Evolutionary conservation across 2,329 filamentous ascomycete species (phyloP).

Genomic region (Arthroderma uncinatum): DNA sequence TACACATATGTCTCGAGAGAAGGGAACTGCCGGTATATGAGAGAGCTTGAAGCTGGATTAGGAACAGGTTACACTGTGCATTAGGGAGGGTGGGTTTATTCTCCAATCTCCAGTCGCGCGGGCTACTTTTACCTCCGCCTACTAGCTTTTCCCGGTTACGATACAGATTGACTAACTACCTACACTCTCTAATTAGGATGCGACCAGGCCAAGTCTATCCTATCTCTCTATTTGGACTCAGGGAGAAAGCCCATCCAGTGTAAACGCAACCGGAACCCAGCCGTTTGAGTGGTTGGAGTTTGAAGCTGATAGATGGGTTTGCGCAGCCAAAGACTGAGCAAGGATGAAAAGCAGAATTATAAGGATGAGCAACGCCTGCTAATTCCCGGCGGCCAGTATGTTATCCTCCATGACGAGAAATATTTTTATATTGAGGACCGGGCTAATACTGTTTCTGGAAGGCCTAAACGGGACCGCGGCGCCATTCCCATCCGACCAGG

Average conservation of each 20-base stretch:
- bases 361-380: conserved; percentile 4
- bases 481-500: background rate
- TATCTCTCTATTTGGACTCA: background rate
- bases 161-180: background rate
- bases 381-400: background rate
- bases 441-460: background rate
- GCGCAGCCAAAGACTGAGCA: background rate
- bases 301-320: conserved; percentile 3
- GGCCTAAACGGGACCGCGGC: background rate
- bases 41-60: background rate
- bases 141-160: background rate
- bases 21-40: background rate
- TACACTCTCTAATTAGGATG: background rate
- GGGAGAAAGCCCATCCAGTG: background rate
- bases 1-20: background rate
- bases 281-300: background rate
- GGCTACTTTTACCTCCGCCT: background rate
- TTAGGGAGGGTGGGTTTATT: background rate
- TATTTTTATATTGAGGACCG: background rate
- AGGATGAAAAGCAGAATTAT: background rate
- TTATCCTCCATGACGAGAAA: background rate
- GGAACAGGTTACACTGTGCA: background rate
- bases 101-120: background rate
- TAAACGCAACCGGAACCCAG: background rate
- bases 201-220: background rate